Conservation (phyloP, 768 basidiomycete species). For the Hebeloma cylindrosporum region DNA sequence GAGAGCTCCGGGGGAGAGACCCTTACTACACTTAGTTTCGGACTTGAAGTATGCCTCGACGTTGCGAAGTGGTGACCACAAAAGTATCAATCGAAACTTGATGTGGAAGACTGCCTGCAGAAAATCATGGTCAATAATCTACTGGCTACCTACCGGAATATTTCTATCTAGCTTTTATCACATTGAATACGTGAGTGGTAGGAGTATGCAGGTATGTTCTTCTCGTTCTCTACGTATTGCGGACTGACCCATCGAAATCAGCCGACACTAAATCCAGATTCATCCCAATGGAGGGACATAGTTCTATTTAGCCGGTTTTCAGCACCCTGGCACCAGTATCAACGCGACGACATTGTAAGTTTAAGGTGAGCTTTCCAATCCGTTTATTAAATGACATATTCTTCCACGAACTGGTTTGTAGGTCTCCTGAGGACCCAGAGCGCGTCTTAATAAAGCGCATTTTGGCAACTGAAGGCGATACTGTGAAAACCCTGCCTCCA, state of each 20-base stretch:
- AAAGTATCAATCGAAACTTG: no score
- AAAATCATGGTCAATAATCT: slow-evolving; percentile 33
- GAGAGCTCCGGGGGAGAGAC: no score
- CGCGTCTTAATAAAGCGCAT: slow-evolving; percentile 66
- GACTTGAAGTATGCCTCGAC: no score
- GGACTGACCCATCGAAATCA: slow-evolving; percentile 32
- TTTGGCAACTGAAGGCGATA: slow-evolving; percentile 60
- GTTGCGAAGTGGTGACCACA: no score
- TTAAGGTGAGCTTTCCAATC: slow-evolving; percentile 42
- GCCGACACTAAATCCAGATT: slow-evolving; percentile 75
- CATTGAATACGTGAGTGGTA: slow-evolving; percentile 54
- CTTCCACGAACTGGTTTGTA: slow-evolving; percentile 22
- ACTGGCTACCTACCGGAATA: slow-evolving; percentile 58
- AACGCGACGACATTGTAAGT: slow-evolving; percentile 65
- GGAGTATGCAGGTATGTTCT: slow-evolving; percentile 70
- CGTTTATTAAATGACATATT: neutral
- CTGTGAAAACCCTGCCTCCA: slow-evolving; percentile 66
- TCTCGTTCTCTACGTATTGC: slow-evolving; percentile 1
- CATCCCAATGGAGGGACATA: slow-evolving; percentile 59
- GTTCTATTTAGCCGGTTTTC: slow-evolving; percentile 60
- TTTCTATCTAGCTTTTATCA: slow-evolving; percentile 51
- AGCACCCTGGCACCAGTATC: slow-evolving; percentile 35
- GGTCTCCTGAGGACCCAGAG: slow-evolving; percentile 58
- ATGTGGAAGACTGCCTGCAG: no score
- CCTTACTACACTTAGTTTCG: no score